Evolutionary conservation across 805 yeast genomes (phyloP).

Genomic region (Monosporozyma siamensis): DNA sequence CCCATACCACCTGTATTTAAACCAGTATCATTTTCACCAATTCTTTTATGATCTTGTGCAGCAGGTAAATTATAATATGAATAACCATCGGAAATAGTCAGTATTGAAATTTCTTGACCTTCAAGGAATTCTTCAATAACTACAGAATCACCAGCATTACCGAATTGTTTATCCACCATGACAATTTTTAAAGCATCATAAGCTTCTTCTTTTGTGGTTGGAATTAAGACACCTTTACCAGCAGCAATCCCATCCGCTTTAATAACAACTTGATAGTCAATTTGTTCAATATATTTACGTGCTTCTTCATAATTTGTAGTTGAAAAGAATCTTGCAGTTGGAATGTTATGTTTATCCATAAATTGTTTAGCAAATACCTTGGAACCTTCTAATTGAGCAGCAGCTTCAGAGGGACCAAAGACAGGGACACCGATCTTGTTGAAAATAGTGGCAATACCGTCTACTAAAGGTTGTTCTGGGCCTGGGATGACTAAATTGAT

Average conservation of each 20-base stretch:
- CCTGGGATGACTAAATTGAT: conserved; percentile 86
- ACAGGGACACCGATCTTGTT: conserved; percentile 83
- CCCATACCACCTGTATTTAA: conserved; percentile 99
- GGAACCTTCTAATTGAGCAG: conserved; percentile 94
- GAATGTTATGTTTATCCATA: conserved; percentile 85
- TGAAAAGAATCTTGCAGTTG: conserved; percentile 85
- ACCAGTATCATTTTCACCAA: conserved; percentile 88
- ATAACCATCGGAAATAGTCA: conserved; percentile 91
- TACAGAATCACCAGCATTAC: conserved; percentile 87
- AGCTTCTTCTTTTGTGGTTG: conserved; percentile 77
- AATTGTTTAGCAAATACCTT: conserved; percentile 89
- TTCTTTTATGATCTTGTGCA: conserved; percentile 96
- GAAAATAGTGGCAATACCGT: conserved; percentile 73
- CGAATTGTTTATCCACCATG: conserved; percentile 85
- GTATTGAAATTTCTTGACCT: conserved; percentile 92
- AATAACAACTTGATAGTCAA: conserved; percentile 73
- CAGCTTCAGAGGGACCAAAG: conserved; percentile 88
- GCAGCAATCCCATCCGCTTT: conserved; percentile 98
- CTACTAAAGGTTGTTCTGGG: conserved; percentile 98
- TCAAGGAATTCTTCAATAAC: conserved; percentile 93
- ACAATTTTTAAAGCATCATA: conserved; percentile 71
- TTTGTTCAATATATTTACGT: conserved; percentile 41
- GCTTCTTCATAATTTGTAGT: conserved; percentile 75
- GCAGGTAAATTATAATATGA: conserved; percentile 85
- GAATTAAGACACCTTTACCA: conserved; percentile 96